Percentiles rank a stretch among this genome's conserved stretches.
Evolutionary conservation across 345 rosid genomes (phyloP).

Genomic region (Pugionium dolabratum): DNA sequence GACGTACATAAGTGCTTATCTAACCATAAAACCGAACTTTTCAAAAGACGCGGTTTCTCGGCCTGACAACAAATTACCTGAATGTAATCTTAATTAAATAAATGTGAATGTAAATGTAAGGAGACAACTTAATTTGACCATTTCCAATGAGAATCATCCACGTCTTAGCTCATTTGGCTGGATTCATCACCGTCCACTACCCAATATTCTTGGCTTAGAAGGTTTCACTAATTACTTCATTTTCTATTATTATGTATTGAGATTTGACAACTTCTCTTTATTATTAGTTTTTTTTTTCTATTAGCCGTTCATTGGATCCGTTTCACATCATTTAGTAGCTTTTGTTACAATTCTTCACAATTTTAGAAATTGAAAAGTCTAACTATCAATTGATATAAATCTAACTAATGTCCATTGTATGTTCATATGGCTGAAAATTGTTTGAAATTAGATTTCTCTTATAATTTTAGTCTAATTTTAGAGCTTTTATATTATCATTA

Average conservation of each 20-base stretch:
- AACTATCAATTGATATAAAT: neutral
- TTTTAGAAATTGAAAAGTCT: too few species aligned
- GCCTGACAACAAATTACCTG: conserved; percentile 27
- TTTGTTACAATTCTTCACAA: too few species aligned
- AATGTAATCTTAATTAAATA: neutral
- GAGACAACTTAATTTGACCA: conserved; percentile 25
- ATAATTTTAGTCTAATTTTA: neutral
- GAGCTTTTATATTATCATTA: neutral
- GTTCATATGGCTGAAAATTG: neutral
- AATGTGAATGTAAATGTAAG: conserved; percentile 2
- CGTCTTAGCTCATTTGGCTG: conserved; percentile 5
- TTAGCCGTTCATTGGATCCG: conserved; percentile 6
- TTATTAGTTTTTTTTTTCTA: neutral
- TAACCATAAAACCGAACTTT: conserved; percentile 36
- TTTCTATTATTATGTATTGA: neutral
- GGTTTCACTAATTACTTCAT: conserved; percentile 43
- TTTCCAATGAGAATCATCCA: conserved; percentile 29
- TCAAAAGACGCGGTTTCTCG: conserved; percentile 62
- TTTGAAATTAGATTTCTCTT: too few species aligned
- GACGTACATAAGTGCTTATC: conserved; percentile 12
- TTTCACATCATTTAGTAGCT: neutral
- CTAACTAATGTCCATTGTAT: neutral
- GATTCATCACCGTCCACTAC: conserved; percentile 28
- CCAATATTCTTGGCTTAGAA: conserved; percentile 43
- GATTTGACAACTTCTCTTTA: conserved; percentile 21